These are phyloP conservation scores for Rhizophora apiculata DNA, from an alignment of 345 rosid genomes.

Conservation along the genomic window DNA sequence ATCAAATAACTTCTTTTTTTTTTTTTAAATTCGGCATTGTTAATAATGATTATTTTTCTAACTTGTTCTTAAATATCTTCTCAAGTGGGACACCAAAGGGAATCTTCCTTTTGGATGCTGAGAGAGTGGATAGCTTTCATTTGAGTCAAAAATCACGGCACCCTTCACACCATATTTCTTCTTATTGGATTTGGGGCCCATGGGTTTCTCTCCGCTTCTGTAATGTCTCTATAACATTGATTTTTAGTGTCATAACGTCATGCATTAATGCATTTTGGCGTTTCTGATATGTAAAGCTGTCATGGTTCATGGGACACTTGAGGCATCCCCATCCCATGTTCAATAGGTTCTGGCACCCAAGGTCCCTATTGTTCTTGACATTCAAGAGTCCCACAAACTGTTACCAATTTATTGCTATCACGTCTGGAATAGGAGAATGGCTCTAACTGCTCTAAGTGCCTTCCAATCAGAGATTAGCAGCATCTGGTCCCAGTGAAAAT, in stretches of 20 bases:
- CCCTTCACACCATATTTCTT: not conserved
- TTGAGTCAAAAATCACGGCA: constrained; percentile 1
- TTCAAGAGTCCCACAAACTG: constrained; percentile 22
- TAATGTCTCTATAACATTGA: not conserved
- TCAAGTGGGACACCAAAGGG: constrained; percentile 1
- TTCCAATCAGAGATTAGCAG: not conserved
- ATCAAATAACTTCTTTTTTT: not conserved
- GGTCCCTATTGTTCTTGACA: not conserved
- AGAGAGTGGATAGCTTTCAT: constrained; percentile 23
- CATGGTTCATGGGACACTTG: constrained; percentile 4
- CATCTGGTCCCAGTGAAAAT: constrained; percentile 23
- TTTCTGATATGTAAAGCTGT: constrained; percentile 10
- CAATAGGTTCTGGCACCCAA: constrained; percentile 11
- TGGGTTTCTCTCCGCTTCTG: not conserved
- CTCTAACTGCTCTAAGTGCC: not conserved
- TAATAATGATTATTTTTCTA: not conserved
- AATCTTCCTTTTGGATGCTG: constrained; percentile 22
- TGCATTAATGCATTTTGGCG: not conserved
- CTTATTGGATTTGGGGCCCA: not conserved
- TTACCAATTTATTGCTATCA: constrained; percentile 5
- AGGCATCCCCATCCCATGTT: constrained; percentile 7
- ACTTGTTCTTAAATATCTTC: not conserved
- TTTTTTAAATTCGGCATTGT: not conserved
- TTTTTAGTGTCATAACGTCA: not conserved
- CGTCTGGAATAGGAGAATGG: constrained; percentile 9